Base-by-base conservation (phyloP, 2,329 filamentous ascomycete species). In the Fusarium sp. region DNA sequence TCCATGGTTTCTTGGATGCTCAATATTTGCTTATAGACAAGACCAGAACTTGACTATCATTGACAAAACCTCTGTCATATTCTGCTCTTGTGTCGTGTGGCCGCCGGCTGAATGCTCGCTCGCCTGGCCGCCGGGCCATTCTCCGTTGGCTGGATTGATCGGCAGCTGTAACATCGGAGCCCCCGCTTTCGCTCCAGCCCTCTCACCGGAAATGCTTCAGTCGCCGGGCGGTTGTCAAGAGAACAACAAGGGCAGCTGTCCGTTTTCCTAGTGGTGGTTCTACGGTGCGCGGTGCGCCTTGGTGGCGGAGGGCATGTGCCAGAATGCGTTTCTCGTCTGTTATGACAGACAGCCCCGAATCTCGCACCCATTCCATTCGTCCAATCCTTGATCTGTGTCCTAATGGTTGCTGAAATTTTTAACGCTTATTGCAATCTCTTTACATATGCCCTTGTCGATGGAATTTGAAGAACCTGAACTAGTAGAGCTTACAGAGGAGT, bases 161-260 rank as follows among this genome's bases (percentile, higher is more conserved):
- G 60, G 61, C 61, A 65, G 37, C 51, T 67, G 66, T 52, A 57
- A 70, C 58, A 64, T 67, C 63, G 63, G 66, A 62, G 63, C 58
- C 58, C 57, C 67, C 63, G 58, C 67, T 67, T 60, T 60, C 50
- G 40, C 40, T 58, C 46, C 42, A 59, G 36, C 39, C 63, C 51
- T 66, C 51, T 52, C 56, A 45, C 62, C 58, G 63, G 58, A 70
- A 62, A 58, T 59, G 49, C 58, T 57, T 58, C 47, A 64, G 23
- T 67, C 41, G 18, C 48, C 46, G 51, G 48, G 49, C 45, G 55
- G 58, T 49, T 58, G 36, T 48, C 51, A 35, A 68, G 20, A 60
- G 25, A 48, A 41, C 29, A 54, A 39, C 50, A 47, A 62, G 43
- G 64, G 66, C 54, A 49, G 48, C n/a, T 61, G 53, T 51, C 48